Evolutionary conservation across 257 asterid species (phyloP).

Genomic region (Solanum pimpinellifolium): DNA sequence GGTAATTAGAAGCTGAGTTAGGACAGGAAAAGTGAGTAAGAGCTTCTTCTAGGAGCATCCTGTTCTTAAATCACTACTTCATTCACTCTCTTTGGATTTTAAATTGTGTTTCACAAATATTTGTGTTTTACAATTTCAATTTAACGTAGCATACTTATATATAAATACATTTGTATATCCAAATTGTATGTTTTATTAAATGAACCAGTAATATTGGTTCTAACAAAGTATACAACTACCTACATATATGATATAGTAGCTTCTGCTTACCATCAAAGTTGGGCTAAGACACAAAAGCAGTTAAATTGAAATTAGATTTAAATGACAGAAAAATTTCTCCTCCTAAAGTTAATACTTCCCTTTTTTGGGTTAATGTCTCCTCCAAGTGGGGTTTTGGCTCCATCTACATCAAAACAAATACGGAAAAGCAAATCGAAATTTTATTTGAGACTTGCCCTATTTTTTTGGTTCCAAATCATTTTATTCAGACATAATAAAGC

Average conservation of each 20-base stretch:
- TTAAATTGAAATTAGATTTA: not conserved
- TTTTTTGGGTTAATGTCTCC: not conserved
- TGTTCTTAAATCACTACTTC: not conserved
- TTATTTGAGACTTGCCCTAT: not conserved
- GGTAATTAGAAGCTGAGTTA: not conserved
- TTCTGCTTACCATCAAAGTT: not conserved
- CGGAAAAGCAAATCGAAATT: not conserved
- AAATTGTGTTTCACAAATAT: not conserved
- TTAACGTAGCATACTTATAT: not conserved
- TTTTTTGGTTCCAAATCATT: not conserved
- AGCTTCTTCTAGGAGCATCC: not conserved
- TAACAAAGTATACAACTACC: not conserved
- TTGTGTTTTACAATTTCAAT: not conserved
- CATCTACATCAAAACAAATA: not conserved
- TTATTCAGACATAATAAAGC: not conserved
- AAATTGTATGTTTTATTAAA: not conserved
- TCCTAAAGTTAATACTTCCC: not conserved
- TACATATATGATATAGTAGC: not conserved
- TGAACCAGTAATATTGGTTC: not conserved
- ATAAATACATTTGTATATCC: not conserved
- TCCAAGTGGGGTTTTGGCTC: not conserved
- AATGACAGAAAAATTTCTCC: not conserved
- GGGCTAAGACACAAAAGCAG: not conserved
- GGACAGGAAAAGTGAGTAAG: not conserved
- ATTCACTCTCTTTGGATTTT: not conserved